Evolutionary conservation across 352 stramenopile genomes (phyloP), one percentile per base, ranked within the genome.

Genomic region (Globisporangium takayamanum): DNA sequence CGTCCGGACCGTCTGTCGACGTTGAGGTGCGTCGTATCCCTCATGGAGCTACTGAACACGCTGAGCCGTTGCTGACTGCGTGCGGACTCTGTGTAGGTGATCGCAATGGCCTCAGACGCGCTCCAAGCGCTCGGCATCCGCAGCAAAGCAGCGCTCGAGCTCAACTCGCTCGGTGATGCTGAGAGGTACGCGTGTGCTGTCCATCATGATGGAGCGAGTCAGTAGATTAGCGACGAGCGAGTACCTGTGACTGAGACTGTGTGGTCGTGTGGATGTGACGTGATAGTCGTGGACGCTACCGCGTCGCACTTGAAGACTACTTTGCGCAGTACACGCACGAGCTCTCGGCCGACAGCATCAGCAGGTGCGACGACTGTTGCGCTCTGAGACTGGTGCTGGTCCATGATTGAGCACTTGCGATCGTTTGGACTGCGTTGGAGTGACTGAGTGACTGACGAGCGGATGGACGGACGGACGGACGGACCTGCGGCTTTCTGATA

Each of bases 141-240:
- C 18, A 22, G 73, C 47, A 91, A 91, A 54, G 74, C 79, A 15
- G 67, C 67, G 2, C 62, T 95, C 50, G 76, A 95, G 50, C 68
- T 95, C 55, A 94, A 95, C 28, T 89, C 84, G 33, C 76, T 95
- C 3, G 87, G 87, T 26, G 85, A 93, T 42, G 59, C 60, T 6
- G 84, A 94, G 61, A 95, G 87, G 87, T 89, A 46, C 15, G 15
- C 18, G 53, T 12, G 39, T 46, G 16, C 7, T 46, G 2, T 28
- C 8, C 11, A 42, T 55, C n/a, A 22, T 45, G 10, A 3, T 16
- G 22, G 8, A n/a, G 8, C 8, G 11, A 4, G 15, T 22, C 5
- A 11, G 12, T 33, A 2, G 18, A 44, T 36, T 8, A 5, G 30
- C 30, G 30, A 8, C 8, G 30, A 5, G 18, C 28, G 22, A 48